Evolutionary conservation across 1,284 basidiomycete genomes (phyloP), one percentile per base, ranked within the genome.

Genomic region (Thelephora terrestris): DNA sequence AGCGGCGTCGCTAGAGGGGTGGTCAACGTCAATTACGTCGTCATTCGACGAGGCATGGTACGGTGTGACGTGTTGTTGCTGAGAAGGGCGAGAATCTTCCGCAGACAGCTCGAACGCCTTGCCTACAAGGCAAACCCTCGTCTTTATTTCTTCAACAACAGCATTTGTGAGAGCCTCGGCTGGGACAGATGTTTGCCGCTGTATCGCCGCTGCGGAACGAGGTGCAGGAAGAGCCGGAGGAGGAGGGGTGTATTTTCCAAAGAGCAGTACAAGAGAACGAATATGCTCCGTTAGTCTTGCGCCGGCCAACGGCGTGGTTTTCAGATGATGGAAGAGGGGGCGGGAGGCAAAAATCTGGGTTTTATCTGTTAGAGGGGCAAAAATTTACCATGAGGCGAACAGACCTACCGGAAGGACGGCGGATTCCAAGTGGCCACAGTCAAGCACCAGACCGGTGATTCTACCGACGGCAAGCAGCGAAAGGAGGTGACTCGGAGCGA

Each of bases 401-500:
- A 12, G 12, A 70, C 86, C 49, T 58, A 95, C 94, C 0, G 95
- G 92, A 37, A 95, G 74, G 7, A 84, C 80, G 2, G 83, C 85
- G 0, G 92, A 86, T 64, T 99, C 93, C 1, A 95, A 74, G 61
- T 94, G 84, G 0, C 95, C 96, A 54, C 83, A 83, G 58, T 98
- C 93, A 2, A 99, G 71, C 0, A 98, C 94, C 6, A 99, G 76
- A 1, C 94, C 95, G 0, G 91, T 93, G 54, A 92, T 86, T 50
- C 88, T 73, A 4, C 96, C 95, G 2, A 84, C 79, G 1, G 92
- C 83, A 49, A 96, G 73, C 14, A 98, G 69, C 1, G 91, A 78
- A 9, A 96, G 75, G 1, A 98, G 67, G 56, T 91, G 89, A 50
- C 90, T 85, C 7, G 89, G 85, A 0, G 87, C 86, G 65, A 98